Percentiles rank a stretch among this genome's conserved stretches.
phyloP scores from a whole-genome alignment of 208 protist genomes.

The Leishmania braziliensis region DNA sequence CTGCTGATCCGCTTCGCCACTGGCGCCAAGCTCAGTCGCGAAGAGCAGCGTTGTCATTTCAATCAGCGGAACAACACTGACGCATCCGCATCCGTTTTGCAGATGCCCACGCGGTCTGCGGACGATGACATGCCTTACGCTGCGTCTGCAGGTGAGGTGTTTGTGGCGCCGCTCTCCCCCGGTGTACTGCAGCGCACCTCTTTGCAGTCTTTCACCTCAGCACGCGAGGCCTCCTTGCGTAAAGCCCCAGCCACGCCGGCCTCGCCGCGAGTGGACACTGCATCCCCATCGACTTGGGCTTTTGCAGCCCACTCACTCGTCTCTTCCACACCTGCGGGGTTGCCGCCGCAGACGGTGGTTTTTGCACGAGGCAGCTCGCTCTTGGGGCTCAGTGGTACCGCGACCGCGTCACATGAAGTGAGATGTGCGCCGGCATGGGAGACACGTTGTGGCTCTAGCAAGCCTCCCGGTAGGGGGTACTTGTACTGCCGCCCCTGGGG shows the following conservation, averaged over 20 bases:
- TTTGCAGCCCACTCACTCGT: not conserved
- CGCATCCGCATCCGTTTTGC: not conserved
- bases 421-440: not conserved
- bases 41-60: not conserved
- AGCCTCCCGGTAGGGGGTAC: slow-evolving; percentile 14
- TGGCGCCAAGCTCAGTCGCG: not conserved
- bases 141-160: not conserved
- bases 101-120: not conserved
- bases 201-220: not conserved
- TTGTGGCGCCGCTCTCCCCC: not conserved
- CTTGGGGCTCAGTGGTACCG: too few species aligned
- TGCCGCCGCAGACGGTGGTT: not conserved
- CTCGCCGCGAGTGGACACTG: not conserved
- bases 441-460: not conserved
- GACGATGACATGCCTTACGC: not conserved
- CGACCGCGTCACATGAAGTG: not conserved
- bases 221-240: not conserved
- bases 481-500: slow-evolving; percentile 35
- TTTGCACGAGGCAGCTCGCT: not conserved
- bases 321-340: not conserved
- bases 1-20: slow-evolving; percentile 19
- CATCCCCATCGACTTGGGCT: not conserved
- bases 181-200: too few species aligned
- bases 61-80: not conserved
- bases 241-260: not conserved